A percentile compares a stretch with the other conserved stretches of the same genome.
These are phyloP conservation scores for Amphibolis antarctica DNA, from an alignment of 106 monocot species.

Conservation along the genomic window DNA sequence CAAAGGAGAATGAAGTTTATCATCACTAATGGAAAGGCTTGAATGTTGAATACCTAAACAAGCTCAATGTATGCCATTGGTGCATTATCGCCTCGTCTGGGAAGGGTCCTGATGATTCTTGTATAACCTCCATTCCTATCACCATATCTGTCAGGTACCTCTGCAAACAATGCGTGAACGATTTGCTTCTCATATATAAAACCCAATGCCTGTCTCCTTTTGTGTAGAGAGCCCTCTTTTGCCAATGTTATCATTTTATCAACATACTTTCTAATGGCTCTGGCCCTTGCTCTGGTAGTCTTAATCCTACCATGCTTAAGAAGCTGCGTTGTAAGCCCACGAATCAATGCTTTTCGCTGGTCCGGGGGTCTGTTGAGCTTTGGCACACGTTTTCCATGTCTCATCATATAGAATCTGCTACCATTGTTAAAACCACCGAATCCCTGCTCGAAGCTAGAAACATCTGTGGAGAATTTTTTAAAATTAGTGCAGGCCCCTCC, in stretches of 20 bases:
- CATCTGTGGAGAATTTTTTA: slow-evolving; percentile 22
- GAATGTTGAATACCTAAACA: slow-evolving; percentile 46
- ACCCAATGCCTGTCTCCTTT: slow-evolving; percentile 90
- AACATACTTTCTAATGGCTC: slow-evolving; percentile 77
- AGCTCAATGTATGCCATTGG: slow-evolving; percentile 98
- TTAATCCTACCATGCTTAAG: slow-evolving; percentile 89
- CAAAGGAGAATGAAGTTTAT: too few species aligned
- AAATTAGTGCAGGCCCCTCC: neutral
- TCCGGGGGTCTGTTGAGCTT: slow-evolving; percentile 93
- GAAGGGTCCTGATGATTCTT: slow-evolving; percentile 79
- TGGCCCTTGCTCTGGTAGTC: slow-evolving; percentile 83
- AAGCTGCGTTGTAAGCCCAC: slow-evolving; percentile 82
- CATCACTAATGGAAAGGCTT: too few species aligned
- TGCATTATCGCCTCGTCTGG: slow-evolving; percentile 92
- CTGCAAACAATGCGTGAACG: slow-evolving; percentile 91
- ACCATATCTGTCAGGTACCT: slow-evolving; percentile 84
- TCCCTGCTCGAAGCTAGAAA: slow-evolving; percentile 25
- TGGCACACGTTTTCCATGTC: slow-evolving; percentile 83
- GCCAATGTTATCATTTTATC: slow-evolving; percentile 97
- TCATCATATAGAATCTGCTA: slow-evolving; percentile 79
- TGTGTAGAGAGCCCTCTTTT: slow-evolving; percentile 93
- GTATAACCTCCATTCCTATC: slow-evolving; percentile 98
- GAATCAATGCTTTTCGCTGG: slow-evolving; percentile 76
- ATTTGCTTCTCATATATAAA: slow-evolving; percentile 96
- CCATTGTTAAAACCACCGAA: slow-evolving; percentile 40